Evolutionary conservation across 1,284 basidiomycete genomes (phyloP).

Genomic region (Papiliotrema flavescens): DNA sequence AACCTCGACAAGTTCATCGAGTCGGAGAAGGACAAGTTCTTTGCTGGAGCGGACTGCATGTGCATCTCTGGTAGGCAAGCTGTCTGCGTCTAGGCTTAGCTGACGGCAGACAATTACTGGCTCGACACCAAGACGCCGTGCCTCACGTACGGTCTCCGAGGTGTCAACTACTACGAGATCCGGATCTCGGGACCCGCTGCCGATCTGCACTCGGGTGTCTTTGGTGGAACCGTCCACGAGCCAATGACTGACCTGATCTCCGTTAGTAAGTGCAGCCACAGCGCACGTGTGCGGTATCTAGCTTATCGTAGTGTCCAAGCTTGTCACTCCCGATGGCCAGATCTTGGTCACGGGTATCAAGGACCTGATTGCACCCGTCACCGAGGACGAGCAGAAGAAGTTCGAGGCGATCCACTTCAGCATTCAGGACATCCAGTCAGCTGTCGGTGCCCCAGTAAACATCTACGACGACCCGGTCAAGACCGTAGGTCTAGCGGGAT

Average conservation of each 20-base stretch:
- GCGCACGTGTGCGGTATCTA: not conserved
- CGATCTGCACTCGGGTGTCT: slow-evolving; percentile 90
- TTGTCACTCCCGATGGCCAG: slow-evolving; percentile 75
- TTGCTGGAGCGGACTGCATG: slow-evolving; percentile 86
- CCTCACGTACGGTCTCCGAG: slow-evolving; percentile 61
- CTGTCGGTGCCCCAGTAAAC: slow-evolving; percentile 73
- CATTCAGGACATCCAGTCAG: slow-evolving; percentile 67
- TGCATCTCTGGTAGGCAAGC: slow-evolving; percentile 73
- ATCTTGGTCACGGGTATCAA: slow-evolving; percentile 91
- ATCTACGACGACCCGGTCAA: slow-evolving; percentile 74
- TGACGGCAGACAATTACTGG: slow-evolving; percentile 50
- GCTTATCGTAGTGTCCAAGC: slow-evolving; percentile 57
- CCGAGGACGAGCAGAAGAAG: slow-evolving; percentile 67
- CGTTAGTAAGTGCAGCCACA: slow-evolving; percentile 42
- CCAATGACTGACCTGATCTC: slow-evolving; percentile 62
- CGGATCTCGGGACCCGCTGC: slow-evolving; percentile 77
- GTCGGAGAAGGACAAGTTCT: slow-evolving; percentile 76
- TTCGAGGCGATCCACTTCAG: slow-evolving; percentile 74
- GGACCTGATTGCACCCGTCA: slow-evolving; percentile 75
- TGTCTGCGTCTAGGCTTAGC: not conserved
- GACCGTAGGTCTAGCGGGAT: slow-evolving; percentile 48
- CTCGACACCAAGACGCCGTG: slow-evolving; percentile 51
- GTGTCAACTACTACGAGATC: slow-evolving; percentile 84
- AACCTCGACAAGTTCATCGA: slow-evolving; percentile 88
- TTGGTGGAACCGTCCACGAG: slow-evolving; percentile 84